phyloP scores from a whole-genome alignment of 106 monocot genomes.

The Hemerocallis citrina region DNA sequence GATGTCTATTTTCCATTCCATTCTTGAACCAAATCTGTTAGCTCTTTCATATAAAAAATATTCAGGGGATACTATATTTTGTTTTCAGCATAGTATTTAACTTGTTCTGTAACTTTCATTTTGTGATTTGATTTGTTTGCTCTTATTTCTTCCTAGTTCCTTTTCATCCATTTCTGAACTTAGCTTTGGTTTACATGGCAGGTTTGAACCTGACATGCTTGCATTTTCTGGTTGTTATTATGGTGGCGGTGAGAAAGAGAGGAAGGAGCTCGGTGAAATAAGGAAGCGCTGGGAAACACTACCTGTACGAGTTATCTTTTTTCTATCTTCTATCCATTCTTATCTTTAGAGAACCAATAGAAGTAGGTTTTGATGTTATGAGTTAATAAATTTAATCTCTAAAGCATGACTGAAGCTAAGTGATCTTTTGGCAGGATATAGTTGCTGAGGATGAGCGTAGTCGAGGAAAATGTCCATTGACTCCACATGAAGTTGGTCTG shows the following conservation, averaged over 20 bases:
- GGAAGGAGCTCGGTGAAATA: slow-evolving; percentile 28
- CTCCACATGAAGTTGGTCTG: slow-evolving; percentile 84
- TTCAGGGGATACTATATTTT: not conserved
- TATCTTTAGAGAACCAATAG: no score
- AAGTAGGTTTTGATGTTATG: no score
- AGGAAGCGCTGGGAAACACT: slow-evolving; percentile 42
- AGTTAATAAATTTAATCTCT: no score
- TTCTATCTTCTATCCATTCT: no score
- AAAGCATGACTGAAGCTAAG: not conserved
- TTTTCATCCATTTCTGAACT: not conserved
- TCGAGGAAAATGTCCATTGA: slow-evolving; percentile 87
- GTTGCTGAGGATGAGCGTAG: slow-evolving; percentile 73
- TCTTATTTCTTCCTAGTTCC: not conserved
- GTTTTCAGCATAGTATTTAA: not conserved
- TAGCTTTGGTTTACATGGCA: slow-evolving; percentile 7
- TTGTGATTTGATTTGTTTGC: not conserved
- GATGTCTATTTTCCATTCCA: not conserved
- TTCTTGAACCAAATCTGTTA: not conserved
- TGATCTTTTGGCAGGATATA: slow-evolving; percentile 47
- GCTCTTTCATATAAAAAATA: not conserved
- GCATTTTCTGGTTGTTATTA: slow-evolving; percentile 45
- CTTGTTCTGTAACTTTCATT: not conserved
- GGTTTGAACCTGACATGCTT: slow-evolving; percentile 44
- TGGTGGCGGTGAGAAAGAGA: slow-evolving; percentile 41
- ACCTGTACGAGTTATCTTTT: slow-evolving; percentile 26